A percentile compares a stretch with the other conserved stretches of the same genome.
Evolutionary conservation across 164 flowering plant genomes (phyloP).

Genomic region (Malania oleifera): DNA sequence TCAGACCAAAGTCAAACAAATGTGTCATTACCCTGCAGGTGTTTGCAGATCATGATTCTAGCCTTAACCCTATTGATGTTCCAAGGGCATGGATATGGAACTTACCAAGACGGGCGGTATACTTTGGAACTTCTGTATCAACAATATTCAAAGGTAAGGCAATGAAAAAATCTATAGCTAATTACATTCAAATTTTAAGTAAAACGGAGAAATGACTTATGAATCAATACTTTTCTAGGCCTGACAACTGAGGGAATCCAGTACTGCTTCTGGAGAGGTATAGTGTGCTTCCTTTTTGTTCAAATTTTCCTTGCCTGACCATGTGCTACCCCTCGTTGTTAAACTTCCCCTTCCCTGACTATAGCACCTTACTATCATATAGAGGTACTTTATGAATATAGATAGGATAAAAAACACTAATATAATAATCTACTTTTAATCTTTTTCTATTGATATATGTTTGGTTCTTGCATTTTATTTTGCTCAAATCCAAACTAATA

Average conservation of each 20-base stretch:
- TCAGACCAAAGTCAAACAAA: not conserved
- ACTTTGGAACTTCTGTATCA: constrained; percentile 29
- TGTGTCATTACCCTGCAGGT: constrained; percentile 26
- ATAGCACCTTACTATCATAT: too few species aligned
- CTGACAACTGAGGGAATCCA: constrained; percentile 35
- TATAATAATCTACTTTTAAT: too few species aligned
- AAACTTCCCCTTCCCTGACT: too few species aligned
- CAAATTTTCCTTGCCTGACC: too few species aligned
- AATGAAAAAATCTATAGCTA: not conserved
- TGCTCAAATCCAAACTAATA: too few species aligned
- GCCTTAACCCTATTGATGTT: constrained; percentile 26
- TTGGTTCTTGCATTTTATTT: too few species aligned
- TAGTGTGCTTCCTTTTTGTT: too few species aligned
- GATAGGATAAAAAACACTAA: too few species aligned
- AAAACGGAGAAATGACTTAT: constrained; percentile 9
- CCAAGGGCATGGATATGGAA: constrained; percentile 22
- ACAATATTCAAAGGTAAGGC: constrained; percentile 33
- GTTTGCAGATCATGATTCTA: constrained; percentile 43
- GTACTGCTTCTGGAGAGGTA: constrained; percentile 63
- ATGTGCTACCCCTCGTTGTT: too few species aligned
- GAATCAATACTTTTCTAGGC: constrained; percentile 21
- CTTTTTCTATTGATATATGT: too few species aligned
- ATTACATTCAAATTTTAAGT: not conserved
- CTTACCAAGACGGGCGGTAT: constrained; percentile 21
- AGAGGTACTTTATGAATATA: too few species aligned